Base-by-base conservation (phyloP, 345 rosid genomes). In the Anacardium occidentale region DNA sequence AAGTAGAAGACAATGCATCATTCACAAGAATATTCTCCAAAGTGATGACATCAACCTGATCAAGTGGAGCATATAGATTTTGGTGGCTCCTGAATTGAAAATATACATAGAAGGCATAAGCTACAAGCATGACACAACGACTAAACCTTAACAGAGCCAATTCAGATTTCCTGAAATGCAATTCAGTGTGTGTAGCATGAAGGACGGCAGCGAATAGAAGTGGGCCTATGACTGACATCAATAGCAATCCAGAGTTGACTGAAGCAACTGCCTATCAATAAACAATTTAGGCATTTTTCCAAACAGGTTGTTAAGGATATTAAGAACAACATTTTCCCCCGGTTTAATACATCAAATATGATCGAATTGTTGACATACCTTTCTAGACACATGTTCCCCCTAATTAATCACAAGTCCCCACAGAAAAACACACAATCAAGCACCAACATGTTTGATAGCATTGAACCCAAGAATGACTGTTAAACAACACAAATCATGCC, bases 401-500 rank as follows among this genome's bases (percentile, higher is more conserved):
- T 80, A 65, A 20, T 34, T 42, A 59, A 75, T 59, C 70, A 86
- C 84, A 9, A 85, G 72, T 40, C 84, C 87, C 89, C 87, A 15
- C 80, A 74, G 79, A 86, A 82, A 74, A 83, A 86, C 18, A 84
- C 79, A 66, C 85, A 83, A 72, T 87, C 89, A 69, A 86, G 85
- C 32, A 86, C 87, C 74, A 86, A 74, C 89, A 83, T 86, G 73
- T 86, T 83, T 69, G 89, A 86, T 69, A 83, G 65, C 66, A 86
- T 82, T 40, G 85, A 86, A 34, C 89, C 85, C 18, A 83, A 75
- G 59, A 83, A 77, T 69, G 87, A 86, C 66, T 83, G 87, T 51
- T 86, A 87, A 70, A 86, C 89, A 45, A 83, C 84, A 52, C 84
- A 74, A 58, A 80, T 75, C 89, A 80, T 81, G 63, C 84, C 84